These are phyloP conservation scores for Monosporozyma solicola DNA, from an alignment of 805 yeast species.

Conservation along the genomic window DNA sequence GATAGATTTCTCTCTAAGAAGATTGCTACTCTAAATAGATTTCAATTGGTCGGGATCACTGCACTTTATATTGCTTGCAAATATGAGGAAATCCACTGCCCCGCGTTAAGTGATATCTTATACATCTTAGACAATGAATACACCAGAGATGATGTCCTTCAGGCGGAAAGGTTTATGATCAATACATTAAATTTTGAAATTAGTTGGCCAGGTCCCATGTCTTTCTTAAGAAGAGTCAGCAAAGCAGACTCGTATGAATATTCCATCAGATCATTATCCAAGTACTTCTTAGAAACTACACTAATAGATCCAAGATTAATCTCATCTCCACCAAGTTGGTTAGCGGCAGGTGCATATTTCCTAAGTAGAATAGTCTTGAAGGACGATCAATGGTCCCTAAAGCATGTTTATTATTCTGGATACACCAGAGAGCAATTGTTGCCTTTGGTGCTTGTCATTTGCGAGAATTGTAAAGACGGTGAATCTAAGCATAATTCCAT, in stretches of 20 bases:
- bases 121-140: conserved; percentile 84
- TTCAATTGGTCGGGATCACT: conserved; percentile 88
- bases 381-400: conserved; percentile 71
- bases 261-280: conserved; percentile 83
- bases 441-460: conserved; percentile 61
- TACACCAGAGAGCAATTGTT: conserved; percentile 71
- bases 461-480: conserved; percentile 53
- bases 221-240: conserved; percentile 79
- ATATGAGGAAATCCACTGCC: conserved; percentile 89
- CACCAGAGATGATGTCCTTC: conserved; percentile 63
- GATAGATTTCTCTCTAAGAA: conserved; percentile 77
- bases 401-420: conserved; percentile 79
- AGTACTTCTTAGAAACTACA: conserved; percentile 77
- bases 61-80: conserved; percentile 92
- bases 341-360: conserved; percentile 87
- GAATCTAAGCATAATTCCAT: conserved; percentile 59
- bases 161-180: conserved; percentile 87
- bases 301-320: conserved; percentile 83
- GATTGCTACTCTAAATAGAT: conserved; percentile 66
- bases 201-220: conserved; percentile 98
- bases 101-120: conserved; percentile 78
- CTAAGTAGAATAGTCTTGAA: conserved; percentile 63
- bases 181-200: conserved; percentile 81
- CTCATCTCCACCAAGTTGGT: conserved; percentile 84
- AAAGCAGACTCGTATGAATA: conserved; percentile 95